These are phyloP conservation scores for Cotoneaster glaucophyllus DNA, from an alignment of 306 rosid genomes.

Conservation along the genomic window DNA sequence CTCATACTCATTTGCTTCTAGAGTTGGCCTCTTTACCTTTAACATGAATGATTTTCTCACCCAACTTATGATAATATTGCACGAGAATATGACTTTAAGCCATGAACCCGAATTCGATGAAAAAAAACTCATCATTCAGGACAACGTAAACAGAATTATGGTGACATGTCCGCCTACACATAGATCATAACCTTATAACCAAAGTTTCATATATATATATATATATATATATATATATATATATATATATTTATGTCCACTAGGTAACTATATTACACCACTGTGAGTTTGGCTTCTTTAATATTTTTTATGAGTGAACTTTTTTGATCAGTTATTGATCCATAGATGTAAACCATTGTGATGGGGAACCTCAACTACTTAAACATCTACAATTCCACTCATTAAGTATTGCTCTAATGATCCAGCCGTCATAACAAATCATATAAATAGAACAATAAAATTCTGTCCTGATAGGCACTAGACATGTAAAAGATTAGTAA, in stretches of 20 bases:
- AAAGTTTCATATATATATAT: not conserved
- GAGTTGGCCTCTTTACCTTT: not conserved
- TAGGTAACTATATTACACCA: not conserved
- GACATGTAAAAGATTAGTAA: not conserved
- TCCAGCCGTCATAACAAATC: not conserved
- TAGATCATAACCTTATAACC: not conserved
- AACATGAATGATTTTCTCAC: not conserved
- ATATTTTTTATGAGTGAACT: not conserved
- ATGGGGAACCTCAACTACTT: not conserved
- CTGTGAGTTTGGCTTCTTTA: no score
- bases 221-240: no score
- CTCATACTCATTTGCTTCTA: not conserved
- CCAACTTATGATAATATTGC: not conserved
- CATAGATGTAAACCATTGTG: not conserved
- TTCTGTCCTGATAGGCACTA: not conserved
- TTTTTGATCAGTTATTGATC: not conserved
- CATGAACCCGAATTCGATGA: not conserved
- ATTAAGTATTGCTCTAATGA: not conserved
- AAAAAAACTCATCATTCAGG: not conserved
- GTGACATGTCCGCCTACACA: not conserved
- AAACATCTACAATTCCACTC: not conserved
- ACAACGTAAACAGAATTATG: not conserved
- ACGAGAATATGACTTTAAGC: not conserved
- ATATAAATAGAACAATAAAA: not conserved
- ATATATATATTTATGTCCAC: no score